Base-by-base conservation (phyloP, 2,329 filamentous ascomycete genomes). In the Verticillium alfalfae region DNA sequence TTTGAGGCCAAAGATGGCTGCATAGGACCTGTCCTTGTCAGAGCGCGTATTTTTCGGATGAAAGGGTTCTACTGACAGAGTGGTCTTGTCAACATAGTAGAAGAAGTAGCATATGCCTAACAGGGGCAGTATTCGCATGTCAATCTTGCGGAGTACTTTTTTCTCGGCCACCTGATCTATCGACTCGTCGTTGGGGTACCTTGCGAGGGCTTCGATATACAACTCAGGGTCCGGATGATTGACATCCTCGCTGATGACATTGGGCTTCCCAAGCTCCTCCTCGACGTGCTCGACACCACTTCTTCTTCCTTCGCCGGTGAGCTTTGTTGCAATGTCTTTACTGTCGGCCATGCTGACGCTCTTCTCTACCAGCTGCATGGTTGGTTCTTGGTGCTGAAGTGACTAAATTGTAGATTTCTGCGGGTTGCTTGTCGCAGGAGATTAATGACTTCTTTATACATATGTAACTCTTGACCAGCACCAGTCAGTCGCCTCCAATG, bases 1-100 rank as follows among this genome's bases (percentile, higher is more conserved):
- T 26, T 79, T 77, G 63, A 90, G 83, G 1, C 85, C 85, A 62
- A 89, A 88, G 58, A 89, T 85, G 22, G 87, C 86, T 0, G 87
- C 86, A 65, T 88, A 89, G 1, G 81, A 26, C 2, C 45, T 52
- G 12, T 22, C 4, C 12, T 22, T 9, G 45, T 52, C 10, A 52
- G 26, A 5, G 45, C 45, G 12, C 9, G 9, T 37, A 37, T 2
- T 52, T 52, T 10, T 5, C n/a, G 22, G 5, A 3, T 31, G 26
- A 31, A 31, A 31, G 26, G 45, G 3, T 2, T 10, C n/a, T 5
- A 10, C 18, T 26, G 1, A 84, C 64, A 65, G 16, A 8, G 64
- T 65, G 18, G 62, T 62, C 58, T 65, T 75, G 39, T 73, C 71
- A 18, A 72, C 71, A 56, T 71, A 77, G 60, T 77, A 76, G 60